Evolutionary conservation across 163 green algal species (phyloP).

Genomic region (Prototheca wickerhamii): DNA sequence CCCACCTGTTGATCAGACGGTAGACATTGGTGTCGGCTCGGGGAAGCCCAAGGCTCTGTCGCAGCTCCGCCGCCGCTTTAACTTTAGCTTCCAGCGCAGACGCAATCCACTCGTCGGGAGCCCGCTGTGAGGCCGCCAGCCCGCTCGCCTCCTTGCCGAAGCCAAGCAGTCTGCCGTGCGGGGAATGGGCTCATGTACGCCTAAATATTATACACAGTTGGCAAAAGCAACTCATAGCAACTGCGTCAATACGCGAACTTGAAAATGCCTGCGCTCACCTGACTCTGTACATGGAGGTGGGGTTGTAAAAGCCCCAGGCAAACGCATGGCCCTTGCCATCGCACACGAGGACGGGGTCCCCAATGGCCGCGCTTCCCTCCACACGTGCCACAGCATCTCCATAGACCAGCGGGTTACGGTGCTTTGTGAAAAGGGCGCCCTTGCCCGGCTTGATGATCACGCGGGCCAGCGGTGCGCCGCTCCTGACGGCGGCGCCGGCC

Average conservation of each 20-base stretch:
- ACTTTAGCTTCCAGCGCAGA: constrained; percentile 14
- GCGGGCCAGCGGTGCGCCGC: too few species aligned
- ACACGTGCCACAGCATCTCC: background rate
- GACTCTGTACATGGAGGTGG: constrained; percentile 68
- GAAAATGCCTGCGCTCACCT: background rate
- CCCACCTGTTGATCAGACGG: constrained; percentile 18
- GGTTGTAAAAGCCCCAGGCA: constrained; percentile 82
- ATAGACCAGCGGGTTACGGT: background rate
- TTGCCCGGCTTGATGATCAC: background rate
- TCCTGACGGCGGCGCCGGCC: constrained; percentile 25
- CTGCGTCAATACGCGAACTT: background rate
- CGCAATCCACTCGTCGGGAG: constrained; percentile 23
- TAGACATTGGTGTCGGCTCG: constrained; percentile 6
- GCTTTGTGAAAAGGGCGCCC: background rate
- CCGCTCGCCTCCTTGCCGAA: too few species aligned
- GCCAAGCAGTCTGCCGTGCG: too few species aligned
- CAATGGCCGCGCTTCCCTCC: constrained; percentile 4
- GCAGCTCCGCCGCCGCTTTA: constrained; percentile 9
- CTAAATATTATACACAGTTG: too few species aligned
- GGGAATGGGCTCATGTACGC: too few species aligned
- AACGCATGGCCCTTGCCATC: constrained; percentile 43
- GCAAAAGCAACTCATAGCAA: too few species aligned
- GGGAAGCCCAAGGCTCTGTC: constrained; percentile 15
- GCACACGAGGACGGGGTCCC: constrained; percentile 62
- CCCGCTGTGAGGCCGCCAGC: too few species aligned